These are phyloP conservation scores for Phytophthora capsici DNA, from an alignment of 352 stramenopile genomes.

Conservation along the genomic window DNA sequence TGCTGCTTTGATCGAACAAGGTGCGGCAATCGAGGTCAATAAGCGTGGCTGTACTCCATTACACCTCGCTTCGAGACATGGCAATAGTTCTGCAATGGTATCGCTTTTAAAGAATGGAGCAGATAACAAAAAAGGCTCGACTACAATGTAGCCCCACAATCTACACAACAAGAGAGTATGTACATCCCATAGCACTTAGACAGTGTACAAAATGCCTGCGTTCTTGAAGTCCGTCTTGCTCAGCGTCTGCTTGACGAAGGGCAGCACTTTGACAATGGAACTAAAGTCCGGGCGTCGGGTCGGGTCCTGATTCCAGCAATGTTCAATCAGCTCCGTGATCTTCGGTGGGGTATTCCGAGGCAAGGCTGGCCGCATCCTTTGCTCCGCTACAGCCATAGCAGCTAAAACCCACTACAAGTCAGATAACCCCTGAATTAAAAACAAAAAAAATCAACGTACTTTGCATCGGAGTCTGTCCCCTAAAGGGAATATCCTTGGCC, in stretches of 20 bases:
- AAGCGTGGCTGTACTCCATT: too few species aligned
- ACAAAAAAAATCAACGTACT: constrained; percentile 7
- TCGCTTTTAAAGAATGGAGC: neutral
- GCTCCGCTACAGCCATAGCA: constrained; percentile 69
- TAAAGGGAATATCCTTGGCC: constrained; percentile 65
- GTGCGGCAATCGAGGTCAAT: too few species aligned
- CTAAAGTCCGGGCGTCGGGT: constrained; percentile 55
- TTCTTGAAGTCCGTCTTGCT: constrained; percentile 59
- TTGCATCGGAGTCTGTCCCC: constrained; percentile 65
- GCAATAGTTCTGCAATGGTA: neutral
- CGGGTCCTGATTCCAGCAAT: constrained; percentile 71
- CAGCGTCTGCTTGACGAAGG: constrained; percentile 53
- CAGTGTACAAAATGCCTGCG: constrained; percentile 33
- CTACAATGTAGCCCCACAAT: too few species aligned
- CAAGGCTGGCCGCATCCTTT: constrained; percentile 65
- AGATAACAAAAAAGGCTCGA: neutral
- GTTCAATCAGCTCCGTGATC: constrained; percentile 58
- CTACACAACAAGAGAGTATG: constrained; percentile 8
- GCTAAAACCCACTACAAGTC: constrained; percentile 24
- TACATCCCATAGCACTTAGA: constrained; percentile 3
- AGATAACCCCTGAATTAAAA: neutral
- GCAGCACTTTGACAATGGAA: constrained; percentile 56
- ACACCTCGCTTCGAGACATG: neutral
- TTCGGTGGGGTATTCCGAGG: constrained; percentile 61
- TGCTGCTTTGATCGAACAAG: too few species aligned